Percentiles rank a stretch among this genome's conserved stretches.
Evolutionary conservation across 1,139 yeast species (phyloP).

Genomic region (Meyerozyma smithsonii): DNA sequence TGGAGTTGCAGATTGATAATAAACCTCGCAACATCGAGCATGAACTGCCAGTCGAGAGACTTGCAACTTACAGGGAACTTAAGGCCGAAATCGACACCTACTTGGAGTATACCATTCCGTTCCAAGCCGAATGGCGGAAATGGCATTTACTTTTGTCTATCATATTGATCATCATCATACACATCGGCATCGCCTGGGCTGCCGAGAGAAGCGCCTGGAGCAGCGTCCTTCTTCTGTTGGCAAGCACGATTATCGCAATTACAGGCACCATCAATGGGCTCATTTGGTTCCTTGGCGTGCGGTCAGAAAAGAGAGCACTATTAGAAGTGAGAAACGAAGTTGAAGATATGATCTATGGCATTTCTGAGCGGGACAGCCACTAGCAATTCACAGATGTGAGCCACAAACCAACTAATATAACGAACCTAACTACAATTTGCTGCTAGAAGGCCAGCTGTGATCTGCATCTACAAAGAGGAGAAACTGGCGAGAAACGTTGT

Average conservation of each 20-base stretch:
- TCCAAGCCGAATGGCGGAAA: slow-evolving; percentile 64
- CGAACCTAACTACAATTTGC: too few relatives aligned
- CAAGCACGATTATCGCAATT: slow-evolving; percentile 47
- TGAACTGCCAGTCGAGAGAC: slow-evolving; percentile 14
- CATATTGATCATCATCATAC: slow-evolving; percentile 43
- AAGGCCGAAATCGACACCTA: slow-evolving; percentile 53
- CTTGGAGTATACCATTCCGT: slow-evolving; percentile 44
- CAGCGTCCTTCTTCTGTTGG: slow-evolving; percentile 52
- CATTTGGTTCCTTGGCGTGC: slow-evolving; percentile 74
- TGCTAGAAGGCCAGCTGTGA: too few relatives aligned
- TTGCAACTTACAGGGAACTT: slow-evolving; percentile 52
- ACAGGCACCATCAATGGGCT: slow-evolving; percentile 75
- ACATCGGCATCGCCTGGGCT: slow-evolving; percentile 59
- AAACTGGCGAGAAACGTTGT: slow-evolving; percentile 49
- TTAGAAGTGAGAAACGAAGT: slow-evolving; percentile 64
- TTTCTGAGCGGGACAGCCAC: not conserved
- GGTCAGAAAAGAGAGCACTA: slow-evolving; percentile 73
- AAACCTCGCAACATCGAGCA: not conserved
- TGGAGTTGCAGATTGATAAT: slow-evolving; percentile 33
- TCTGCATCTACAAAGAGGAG: slow-evolving; percentile 55
- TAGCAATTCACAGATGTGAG: too few relatives aligned
- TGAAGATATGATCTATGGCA: slow-evolving; percentile 27
- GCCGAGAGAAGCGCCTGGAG: slow-evolving; percentile 52
- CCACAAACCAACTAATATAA: too few relatives aligned
- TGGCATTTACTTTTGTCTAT: slow-evolving; percentile 60